A percentile compares a stretch with the other conserved stretches of the same genome.
Conservation (phyloP, 257 asterid genomes). For the Henckelia pumila region DNA sequence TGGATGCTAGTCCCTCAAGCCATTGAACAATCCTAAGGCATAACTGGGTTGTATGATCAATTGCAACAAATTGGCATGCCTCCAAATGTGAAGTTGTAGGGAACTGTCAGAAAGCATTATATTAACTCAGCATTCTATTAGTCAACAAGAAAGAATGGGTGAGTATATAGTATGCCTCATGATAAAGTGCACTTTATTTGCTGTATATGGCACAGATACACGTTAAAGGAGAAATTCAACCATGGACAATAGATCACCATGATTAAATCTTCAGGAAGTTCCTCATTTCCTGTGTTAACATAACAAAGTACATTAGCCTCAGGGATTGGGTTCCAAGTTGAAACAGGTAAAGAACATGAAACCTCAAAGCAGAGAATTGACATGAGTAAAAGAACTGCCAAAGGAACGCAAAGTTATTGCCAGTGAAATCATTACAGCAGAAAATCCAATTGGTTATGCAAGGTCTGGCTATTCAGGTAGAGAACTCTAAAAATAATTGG, state of each 20-base stretch:
- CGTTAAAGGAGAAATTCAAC: conserved; percentile 6
- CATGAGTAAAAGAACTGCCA: conserved; percentile 18
- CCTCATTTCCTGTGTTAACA: conserved; percentile 76
- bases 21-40: conserved; percentile 95
- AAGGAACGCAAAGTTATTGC: conserved; percentile 18
- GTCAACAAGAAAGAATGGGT: conserved; percentile 21
- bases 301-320: conserved; percentile 29
- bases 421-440: too few relatives aligned
- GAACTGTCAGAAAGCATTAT: conserved; percentile 48
- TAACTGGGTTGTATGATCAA: conserved; percentile 74
- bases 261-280: conserved; percentile 61
- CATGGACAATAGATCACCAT: conserved; percentile 53
- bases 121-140: conserved; percentile 19
- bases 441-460: background rate
- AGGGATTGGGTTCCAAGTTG: conserved; percentile 15
- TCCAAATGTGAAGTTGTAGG: conserved; percentile 93
- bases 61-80: conserved; percentile 78
- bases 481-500: background rate
- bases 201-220: conserved; percentile 22
- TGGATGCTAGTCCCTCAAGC: conserved; percentile 98
- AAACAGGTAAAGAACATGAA: conserved; percentile 16
- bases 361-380: background rate
- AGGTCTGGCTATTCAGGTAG: conserved; percentile 1
- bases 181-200: conserved; percentile 19
- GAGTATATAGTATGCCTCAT: conserved; percentile 8